A percentile compares a stretch with the other conserved stretches of the same genome.
Conservation (phyloP, 345 rosid genomes). For the Clarkia xantiana region DNA sequence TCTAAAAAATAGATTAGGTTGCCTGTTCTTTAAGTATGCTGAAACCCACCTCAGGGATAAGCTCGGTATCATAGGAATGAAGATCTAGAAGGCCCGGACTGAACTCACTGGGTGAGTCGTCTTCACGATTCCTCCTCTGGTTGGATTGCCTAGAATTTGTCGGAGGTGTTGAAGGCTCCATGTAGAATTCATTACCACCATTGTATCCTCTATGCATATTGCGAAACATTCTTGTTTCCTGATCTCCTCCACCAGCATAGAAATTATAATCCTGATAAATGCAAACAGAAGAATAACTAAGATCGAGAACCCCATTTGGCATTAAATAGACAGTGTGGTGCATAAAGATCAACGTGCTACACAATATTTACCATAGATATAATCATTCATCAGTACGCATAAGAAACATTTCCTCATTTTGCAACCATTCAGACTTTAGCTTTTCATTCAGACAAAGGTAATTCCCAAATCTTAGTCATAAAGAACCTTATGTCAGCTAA, state of each 20-base stretch:
- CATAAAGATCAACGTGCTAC: too few relatives aligned
- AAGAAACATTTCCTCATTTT: too few relatives aligned
- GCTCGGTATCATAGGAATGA: conserved; percentile 89
- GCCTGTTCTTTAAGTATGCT: neutral
- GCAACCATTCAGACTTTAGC: too few relatives aligned
- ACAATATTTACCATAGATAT: too few relatives aligned
- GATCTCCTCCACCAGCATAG: conserved; percentile 50
- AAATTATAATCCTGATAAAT: conserved; percentile 60
- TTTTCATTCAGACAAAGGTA: too few relatives aligned
- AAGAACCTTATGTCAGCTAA: too few relatives aligned
- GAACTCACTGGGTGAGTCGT: conserved; percentile 54
- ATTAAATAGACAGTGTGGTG: too few relatives aligned
- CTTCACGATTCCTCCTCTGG: conserved; percentile 62
- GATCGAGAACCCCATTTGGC: too few relatives aligned
- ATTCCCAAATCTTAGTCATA: too few relatives aligned
- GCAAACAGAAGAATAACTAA: too few relatives aligned
- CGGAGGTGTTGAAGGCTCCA: conserved; percentile 71
- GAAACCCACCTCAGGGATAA: conserved; percentile 73
- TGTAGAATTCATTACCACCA: conserved; percentile 54
- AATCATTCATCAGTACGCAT: too few relatives aligned
- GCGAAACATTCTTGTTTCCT: conserved; percentile 44
- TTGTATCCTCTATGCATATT: conserved; percentile 51
- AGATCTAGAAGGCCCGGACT: conserved; percentile 98
- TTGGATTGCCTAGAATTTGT: conserved; percentile 38
- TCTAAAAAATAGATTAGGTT: neutral